A percentile compares a stretch with the other conserved stretches of the same genome.
phyloP scores from a whole-genome alignment of 2,329 filamentous ascomycete genomes.

The Aspergillus spinulosporus region DNA sequence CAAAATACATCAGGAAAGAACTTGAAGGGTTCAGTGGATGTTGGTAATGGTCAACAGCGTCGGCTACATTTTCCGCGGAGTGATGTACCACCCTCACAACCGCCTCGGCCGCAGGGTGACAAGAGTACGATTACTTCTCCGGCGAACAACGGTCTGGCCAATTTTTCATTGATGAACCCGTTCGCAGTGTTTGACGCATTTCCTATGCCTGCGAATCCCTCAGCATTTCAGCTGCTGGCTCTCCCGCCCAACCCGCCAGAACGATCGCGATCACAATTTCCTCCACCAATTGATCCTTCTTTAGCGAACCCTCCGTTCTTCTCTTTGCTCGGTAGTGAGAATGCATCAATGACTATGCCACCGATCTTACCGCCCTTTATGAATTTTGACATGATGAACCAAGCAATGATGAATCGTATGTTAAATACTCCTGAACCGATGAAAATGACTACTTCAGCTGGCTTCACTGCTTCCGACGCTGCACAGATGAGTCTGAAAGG shows the following conservation, averaged over 20 bases:
- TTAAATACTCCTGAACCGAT: conserved; percentile 13
- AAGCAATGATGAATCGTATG: conserved; percentile 11
- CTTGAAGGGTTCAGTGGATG: neutral
- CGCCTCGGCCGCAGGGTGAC: neutral
- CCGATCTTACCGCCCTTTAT: conserved; percentile 19
- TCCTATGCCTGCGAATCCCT: conserved; percentile 1
- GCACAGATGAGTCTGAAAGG: too few species aligned
- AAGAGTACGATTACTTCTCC: neutral
- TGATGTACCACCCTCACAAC: neutral
- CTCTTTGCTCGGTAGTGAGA: conserved; percentile 17
- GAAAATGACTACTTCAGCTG: conserved; percentile 1
- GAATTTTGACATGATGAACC: conserved; percentile 16
- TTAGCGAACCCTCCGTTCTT: conserved; percentile 10
- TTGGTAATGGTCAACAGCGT: neutral
- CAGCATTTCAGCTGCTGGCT: conserved; percentile 13
- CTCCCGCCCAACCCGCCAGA: conserved; percentile 7
- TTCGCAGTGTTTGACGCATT: conserved; percentile 8
- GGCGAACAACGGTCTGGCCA: neutral
- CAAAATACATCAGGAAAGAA: neutral
- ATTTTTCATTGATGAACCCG: conserved; percentile 13
- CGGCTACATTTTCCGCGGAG: conserved; percentile 2
- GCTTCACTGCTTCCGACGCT: neutral
- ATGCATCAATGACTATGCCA: conserved; percentile 9
- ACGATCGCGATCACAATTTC: conserved; percentile 13
- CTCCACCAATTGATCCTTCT: conserved; percentile 8